Evolutionary conservation across 2,329 filamentous ascomycete species (phyloP).

Genomic region (Fusarium sp.): DNA sequence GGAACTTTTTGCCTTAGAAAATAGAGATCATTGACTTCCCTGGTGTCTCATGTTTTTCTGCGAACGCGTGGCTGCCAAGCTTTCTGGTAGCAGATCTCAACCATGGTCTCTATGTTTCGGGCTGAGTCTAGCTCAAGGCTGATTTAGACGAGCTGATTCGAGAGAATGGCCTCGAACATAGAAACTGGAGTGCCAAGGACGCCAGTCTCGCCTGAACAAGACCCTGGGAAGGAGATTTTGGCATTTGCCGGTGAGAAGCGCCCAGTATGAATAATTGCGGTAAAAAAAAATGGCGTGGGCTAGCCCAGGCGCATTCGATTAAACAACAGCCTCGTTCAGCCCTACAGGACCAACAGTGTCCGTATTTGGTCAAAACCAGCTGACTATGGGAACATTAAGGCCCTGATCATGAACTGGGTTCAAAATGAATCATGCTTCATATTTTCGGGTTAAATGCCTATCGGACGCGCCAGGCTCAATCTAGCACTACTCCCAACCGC

Average conservation of each 20-base stretch:
- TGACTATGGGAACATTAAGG: not conserved
- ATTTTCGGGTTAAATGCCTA: too few species aligned
- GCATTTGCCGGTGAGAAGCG: not conserved
- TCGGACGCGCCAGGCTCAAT: too few species aligned
- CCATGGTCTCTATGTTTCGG: not conserved
- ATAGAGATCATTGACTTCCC: too few species aligned
- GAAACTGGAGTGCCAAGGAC: not conserved
- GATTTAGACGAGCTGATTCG: not conserved
- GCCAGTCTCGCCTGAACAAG: not conserved
- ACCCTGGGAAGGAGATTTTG: not conserved
- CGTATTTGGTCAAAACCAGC: not conserved
- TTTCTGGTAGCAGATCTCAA: not conserved
- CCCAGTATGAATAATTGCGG: not conserved
- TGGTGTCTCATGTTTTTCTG: too few species aligned
- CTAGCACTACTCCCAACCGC: too few species aligned
- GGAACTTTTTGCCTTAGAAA: too few species aligned
- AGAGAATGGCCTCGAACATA: not conserved
- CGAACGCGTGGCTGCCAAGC: not conserved
- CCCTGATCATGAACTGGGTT: too few species aligned
- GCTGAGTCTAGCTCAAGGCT: not conserved
- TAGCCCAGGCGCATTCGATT: not conserved
- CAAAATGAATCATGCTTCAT: too few species aligned
- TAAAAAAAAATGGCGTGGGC: not conserved
- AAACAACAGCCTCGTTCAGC: not conserved
- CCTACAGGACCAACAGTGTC: not conserved